Evolutionary conservation across 768 basidiomycete species (phyloP).

Genomic region (Fomitopsis serialis): DNA sequence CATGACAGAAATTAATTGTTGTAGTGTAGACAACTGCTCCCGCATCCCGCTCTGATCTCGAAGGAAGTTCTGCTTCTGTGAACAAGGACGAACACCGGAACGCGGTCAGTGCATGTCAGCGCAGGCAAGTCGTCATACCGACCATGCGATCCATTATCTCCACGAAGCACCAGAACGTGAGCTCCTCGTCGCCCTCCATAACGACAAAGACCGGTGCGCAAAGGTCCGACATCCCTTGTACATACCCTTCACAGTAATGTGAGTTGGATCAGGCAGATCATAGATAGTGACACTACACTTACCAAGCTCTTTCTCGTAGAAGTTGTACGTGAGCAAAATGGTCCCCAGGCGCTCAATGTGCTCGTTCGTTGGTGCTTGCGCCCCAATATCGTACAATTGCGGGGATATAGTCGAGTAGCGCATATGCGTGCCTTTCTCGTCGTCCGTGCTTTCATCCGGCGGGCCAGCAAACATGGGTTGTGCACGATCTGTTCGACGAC

Average conservation of each 20-base stretch:
- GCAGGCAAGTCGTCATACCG: constrained; percentile 19
- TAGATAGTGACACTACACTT: too few relatives aligned
- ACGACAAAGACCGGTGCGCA: constrained; percentile 92
- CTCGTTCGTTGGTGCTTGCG: constrained; percentile 85
- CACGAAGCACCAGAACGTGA: constrained; percentile 97
- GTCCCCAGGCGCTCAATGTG: constrained; percentile 86
- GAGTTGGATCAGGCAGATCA: too few relatives aligned
- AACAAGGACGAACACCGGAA: background rate
- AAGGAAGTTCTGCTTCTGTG: constrained; percentile 88
- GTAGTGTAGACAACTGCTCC: constrained; percentile 82
- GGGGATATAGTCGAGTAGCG: constrained; percentile 74
- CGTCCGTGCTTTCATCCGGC: constrained; percentile 41
- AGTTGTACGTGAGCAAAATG: constrained; percentile 87
- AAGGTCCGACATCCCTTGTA: constrained; percentile 98
- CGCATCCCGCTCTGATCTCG: constrained; percentile 99
- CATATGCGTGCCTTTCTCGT: constrained; percentile 51
- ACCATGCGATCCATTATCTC: constrained; percentile 96
- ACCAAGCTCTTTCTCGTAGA: constrained; percentile 87
- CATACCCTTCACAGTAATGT: constrained; percentile 64
- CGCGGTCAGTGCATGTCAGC: background rate
- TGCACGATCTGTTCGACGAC: constrained; percentile 91
- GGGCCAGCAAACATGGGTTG: constrained; percentile 75
- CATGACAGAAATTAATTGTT: constrained; percentile 88
- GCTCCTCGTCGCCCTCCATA: constrained; percentile 80
- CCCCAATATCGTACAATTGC: constrained; percentile 65